A percentile compares a stretch with the other conserved stretches of the same genome.
These are phyloP conservation scores for Clitoria ternatea DNA, from an alignment of 306 rosid genomes.

Conservation along the genomic window DNA sequence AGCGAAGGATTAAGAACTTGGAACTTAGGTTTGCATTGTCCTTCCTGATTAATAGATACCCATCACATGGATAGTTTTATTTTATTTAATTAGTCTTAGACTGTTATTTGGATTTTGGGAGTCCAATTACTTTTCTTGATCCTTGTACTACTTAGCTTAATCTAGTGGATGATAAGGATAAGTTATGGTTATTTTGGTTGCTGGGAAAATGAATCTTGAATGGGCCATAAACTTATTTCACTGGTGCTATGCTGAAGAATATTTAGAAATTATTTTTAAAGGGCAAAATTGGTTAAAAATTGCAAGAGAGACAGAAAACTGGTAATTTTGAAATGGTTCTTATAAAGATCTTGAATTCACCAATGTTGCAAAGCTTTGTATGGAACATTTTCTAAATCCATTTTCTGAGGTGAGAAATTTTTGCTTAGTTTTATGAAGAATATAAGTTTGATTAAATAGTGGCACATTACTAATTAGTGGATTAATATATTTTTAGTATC, in stretches of 20 bases:
- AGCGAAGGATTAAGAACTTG: background rate
- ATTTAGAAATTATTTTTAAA: background rate
- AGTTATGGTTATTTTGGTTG: background rate
- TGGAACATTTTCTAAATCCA: background rate
- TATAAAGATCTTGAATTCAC: background rate
- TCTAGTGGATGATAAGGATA: background rate
- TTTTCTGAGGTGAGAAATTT: background rate
- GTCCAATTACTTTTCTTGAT: background rate
- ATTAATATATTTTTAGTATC: no score
- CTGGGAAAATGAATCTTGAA: background rate
- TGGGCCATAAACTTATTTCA: background rate
- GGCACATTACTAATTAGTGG: no score
- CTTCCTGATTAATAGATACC: background rate
- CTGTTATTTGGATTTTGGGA: background rate
- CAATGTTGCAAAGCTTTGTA: background rate
- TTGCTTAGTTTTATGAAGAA: background rate
- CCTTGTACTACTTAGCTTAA: background rate
- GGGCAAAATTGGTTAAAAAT: background rate
- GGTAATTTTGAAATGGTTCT: background rate
- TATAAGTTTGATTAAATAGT: background rate
- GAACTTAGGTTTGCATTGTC: constrained; percentile 2
- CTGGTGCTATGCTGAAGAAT: background rate
- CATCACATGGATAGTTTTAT: background rate
- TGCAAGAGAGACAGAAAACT: background rate
- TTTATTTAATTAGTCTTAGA: background rate